These are phyloP conservation scores for Pharnaceum exiguum DNA, from an alignment of 148 eudicot species.

Conservation along the genomic window DNA sequence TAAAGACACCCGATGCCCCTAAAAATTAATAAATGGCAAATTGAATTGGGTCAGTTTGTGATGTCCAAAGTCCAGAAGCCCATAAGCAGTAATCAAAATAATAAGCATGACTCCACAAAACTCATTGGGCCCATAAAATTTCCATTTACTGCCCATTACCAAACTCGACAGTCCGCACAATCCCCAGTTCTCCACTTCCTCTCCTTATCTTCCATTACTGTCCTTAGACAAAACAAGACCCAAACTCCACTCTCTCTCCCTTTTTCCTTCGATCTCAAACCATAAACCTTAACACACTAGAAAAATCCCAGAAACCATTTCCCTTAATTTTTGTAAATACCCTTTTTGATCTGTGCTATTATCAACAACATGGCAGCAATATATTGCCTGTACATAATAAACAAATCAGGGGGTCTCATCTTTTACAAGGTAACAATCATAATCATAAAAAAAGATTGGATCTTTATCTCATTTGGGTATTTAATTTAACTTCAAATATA, in stretches of 20 bases:
- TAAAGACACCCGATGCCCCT: no score
- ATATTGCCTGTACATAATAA: constrained; percentile 75
- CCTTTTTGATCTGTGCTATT: neutral
- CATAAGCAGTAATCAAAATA: no score
- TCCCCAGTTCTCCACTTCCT: neutral
- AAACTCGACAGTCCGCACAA: neutral
- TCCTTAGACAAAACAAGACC: no score
- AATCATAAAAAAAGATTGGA: no score
- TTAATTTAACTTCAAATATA: no score
- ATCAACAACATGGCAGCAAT: constrained; percentile 85
- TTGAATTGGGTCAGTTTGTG: no score
- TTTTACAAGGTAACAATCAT: constrained; percentile 60
- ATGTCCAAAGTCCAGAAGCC: no score
- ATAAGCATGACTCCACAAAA: no score
- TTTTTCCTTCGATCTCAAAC: neutral
- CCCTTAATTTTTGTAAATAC: neutral
- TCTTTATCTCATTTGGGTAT: neutral
- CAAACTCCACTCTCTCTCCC: neutral
- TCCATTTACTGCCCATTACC: no score
- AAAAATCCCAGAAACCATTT: neutral
- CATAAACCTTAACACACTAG: neutral
- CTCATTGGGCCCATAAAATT: no score
- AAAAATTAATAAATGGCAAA: no score
- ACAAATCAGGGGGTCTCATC: constrained; percentile 96
- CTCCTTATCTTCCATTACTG: neutral